Evolutionary conservation across 1,284 basidiomycete species (phyloP).

Genomic region (Trichosporon sp.): DNA sequence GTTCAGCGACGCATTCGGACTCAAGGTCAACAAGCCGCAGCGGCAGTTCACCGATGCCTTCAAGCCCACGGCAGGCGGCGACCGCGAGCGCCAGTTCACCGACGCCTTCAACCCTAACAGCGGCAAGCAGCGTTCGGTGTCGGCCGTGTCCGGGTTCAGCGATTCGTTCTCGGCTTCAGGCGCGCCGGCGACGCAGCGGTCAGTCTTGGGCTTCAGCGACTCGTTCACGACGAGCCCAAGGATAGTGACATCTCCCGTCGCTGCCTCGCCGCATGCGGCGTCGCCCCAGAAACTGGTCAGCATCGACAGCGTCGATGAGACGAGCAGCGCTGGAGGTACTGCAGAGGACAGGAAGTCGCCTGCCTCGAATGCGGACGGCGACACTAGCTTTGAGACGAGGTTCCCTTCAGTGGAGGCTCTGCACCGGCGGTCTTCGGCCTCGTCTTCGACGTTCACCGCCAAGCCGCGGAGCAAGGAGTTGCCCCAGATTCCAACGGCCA

Average conservation of each 20-base stretch:
- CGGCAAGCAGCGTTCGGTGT: background rate
- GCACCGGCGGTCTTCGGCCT: background rate
- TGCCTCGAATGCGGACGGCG: constrained; percentile 27
- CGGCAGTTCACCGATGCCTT: constrained; percentile 2
- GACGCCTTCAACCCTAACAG: background rate
- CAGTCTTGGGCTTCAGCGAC: background rate
- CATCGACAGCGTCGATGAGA: background rate
- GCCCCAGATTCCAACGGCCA: background rate
- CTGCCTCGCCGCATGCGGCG: background rate
- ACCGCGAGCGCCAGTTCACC: background rate
- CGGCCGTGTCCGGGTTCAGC: constrained; percentile 6
- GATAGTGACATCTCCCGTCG: background rate
- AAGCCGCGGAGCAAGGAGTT: background rate
- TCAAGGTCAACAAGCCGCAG: background rate
- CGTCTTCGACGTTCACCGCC: background rate
- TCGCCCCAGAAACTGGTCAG: background rate
- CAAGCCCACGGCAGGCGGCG: background rate
- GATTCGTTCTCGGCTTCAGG: constrained; percentile 7
- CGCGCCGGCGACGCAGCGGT: background rate
- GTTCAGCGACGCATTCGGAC: background rate
- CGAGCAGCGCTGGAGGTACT: background rate
- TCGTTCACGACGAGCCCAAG: background rate
- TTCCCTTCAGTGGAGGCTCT: constrained; percentile 46
- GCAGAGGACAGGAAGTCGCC: constrained; percentile 6
- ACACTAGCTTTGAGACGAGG: constrained; percentile 41